A percentile compares a stretch with the other conserved stretches of the same genome.
Conservation (phyloP, 805 yeast species). For the Zygosaccharomyces bisporus region DNA sequence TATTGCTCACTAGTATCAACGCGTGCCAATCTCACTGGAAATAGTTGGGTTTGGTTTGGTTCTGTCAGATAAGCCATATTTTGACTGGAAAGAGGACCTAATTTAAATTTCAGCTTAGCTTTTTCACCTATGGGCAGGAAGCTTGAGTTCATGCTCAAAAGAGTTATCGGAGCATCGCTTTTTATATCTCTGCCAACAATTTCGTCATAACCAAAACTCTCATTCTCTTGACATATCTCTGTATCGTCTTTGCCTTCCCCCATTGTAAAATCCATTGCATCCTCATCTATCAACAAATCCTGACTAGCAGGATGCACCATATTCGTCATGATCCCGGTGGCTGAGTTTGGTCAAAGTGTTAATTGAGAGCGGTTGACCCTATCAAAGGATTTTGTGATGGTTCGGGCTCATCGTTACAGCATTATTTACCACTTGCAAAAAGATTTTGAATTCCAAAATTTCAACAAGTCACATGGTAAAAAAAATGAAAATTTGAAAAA, state of each 20-base stretch:
- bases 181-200: conserved; percentile 22
- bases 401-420: not conserved
- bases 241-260: conserved; percentile 9
- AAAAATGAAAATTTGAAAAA: conserved; percentile 4
- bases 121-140: conserved; percentile 16
- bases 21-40: conserved; percentile 41
- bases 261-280: conserved; percentile 25
- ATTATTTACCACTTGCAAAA: conserved; percentile 2
- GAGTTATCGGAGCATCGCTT: conserved; percentile 24
- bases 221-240: conserved; percentile 17
- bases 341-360: not conserved
- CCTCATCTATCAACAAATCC: conserved; percentile 29
- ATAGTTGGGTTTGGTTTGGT: conserved; percentile 41
- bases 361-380: not conserved
- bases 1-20: conserved; percentile 43
- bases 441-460: conserved; percentile 5
- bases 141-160: conserved; percentile 15
- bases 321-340: conserved; percentile 9
- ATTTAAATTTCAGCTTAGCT: conserved; percentile 41
- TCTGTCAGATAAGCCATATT: conserved; percentile 42
- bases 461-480: conserved; percentile 9
- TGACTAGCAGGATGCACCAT: conserved; percentile 6
- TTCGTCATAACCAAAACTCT: conserved; percentile 20
- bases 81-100: conserved; percentile 43
- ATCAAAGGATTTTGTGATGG: not conserved